These are phyloP conservation scores for Choiromyces venosus DNA, from an alignment of 495 filamentous ascomycete species.

Conservation along the genomic window DNA sequence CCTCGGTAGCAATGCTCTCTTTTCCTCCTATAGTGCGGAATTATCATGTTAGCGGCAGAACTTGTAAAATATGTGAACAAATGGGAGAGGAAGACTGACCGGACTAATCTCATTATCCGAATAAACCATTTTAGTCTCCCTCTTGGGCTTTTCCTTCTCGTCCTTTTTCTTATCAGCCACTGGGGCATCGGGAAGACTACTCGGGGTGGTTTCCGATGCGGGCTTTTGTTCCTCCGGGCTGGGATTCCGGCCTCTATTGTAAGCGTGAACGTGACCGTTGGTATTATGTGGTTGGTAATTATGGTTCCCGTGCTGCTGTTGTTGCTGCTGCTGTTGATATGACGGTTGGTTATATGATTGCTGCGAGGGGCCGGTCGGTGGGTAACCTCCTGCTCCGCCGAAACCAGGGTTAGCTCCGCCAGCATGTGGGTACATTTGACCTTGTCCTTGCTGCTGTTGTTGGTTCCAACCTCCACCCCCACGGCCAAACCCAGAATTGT, in stretches of 20 bases:
- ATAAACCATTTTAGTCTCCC: slow-evolving; percentile 39
- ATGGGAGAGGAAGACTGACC: slow-evolving; percentile 18
- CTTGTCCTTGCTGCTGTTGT: slow-evolving; percentile 23
- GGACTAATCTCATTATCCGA: slow-evolving; percentile 41
- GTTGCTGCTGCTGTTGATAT: slow-evolving; percentile 21
- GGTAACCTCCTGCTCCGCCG: slow-evolving; percentile 19
- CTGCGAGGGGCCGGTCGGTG: slow-evolving; percentile 20
- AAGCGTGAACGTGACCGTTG: neutral
- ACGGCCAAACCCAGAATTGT: slow-evolving; percentile 30
- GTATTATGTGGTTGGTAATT: neutral
- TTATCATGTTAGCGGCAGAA: slow-evolving; percentile 8
- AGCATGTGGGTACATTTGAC: slow-evolving; percentile 1
- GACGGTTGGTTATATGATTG: slow-evolving; percentile 27
- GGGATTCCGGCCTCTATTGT: neutral
- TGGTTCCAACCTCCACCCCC: slow-evolving; percentile 34
- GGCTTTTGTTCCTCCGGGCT: neutral
- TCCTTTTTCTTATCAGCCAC: slow-evolving; percentile 31
- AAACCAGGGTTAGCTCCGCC: slow-evolving; percentile 15
- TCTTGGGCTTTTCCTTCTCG: slow-evolving; percentile 31
- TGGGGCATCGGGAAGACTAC: slow-evolving; percentile 2
- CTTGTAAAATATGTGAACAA: neutral
- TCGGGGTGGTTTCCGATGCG: too few species aligned
- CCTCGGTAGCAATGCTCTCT: slow-evolving; percentile 38
- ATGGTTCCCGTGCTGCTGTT: slow-evolving; percentile 22
- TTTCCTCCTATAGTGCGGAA: slow-evolving; percentile 28